Evolutionary conservation across 1,139 yeast genomes (phyloP), one percentile per base, ranked within the genome.

Genomic region (Hyphopichia khmerensis): DNA sequence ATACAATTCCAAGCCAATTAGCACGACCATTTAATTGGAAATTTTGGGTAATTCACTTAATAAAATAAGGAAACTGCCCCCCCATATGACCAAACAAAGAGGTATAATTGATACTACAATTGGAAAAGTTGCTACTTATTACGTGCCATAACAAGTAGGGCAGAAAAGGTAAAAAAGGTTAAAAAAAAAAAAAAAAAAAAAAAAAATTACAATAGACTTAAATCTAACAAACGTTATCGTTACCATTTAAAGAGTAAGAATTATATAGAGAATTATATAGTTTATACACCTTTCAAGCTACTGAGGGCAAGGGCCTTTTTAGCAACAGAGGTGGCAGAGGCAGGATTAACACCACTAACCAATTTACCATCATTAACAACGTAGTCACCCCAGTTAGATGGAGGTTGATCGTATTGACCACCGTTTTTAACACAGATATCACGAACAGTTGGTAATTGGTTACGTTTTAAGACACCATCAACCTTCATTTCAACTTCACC

Each of bases 301-400:
- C 26, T 19, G 10, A 49, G 52, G 14, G 24, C 43, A 38, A 62
- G 41, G 19, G 62, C 58, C 39, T 55, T 57, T 29, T 38, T 58
- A 38, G 84, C 84, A 40, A 80, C 70, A n/a, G 71, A 64, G 7
- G 57, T 46, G 15, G 86, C 86, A 37, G 82, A 73, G 36, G 78
- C 80, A 13, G 87, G 87, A 62, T 82, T 82, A 18, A 74, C 77
- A 38, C 87, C 88, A 23, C 84, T 76, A 36, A 81, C 78, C 33
- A 82, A 42, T 49, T 75, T 73, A 30, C 81, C 83, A 50, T 82
- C 87, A 33, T 62, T 59, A 30, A 79, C 69, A 21, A 75, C 53
- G 49, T 65, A 78, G 37, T 72, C 76, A 33, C 60, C 84, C 74
- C 80, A 80, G n/a, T 81, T 79, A 19, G 69, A 73, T 3, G 59